phyloP scores from a whole-genome alignment of 495 filamentous ascomycete species.

The Podospora pseudopauciseta region DNA sequence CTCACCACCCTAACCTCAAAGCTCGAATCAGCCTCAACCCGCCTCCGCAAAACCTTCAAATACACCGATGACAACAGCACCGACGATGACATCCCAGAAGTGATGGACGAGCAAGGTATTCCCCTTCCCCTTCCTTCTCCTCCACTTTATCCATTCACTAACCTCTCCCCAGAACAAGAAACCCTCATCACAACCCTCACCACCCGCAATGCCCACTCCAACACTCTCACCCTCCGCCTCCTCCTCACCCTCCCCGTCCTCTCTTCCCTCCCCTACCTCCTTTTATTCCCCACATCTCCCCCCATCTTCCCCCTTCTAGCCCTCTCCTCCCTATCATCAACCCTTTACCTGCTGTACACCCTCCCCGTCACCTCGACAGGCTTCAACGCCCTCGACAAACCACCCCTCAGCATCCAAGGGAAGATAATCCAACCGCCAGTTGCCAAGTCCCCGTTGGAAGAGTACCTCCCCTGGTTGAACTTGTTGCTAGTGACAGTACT shows the following conservation, averaged over 20 bases:
- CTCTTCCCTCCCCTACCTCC: conserved; percentile 50
- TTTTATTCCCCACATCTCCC: conserved; percentile 54
- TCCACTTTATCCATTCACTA: neutral
- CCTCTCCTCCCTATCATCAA: conserved; percentile 57
- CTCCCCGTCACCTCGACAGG: conserved; percentile 42
- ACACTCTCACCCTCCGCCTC: conserved; percentile 53
- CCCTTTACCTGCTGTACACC: conserved; percentile 48
- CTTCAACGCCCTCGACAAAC: conserved; percentile 34
- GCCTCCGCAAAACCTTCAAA: conserved; percentile 59
- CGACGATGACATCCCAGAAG: conserved; percentile 41
- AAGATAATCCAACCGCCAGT: neutral
- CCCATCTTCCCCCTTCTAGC: conserved; percentile 49
- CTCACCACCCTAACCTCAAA: neutral
- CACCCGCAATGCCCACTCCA: conserved; percentile 53
- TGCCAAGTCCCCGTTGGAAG: conserved; percentile 35
- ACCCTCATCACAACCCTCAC: conserved; percentile 57
- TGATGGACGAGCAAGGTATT: conserved; percentile 63
- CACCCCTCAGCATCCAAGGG: neutral
- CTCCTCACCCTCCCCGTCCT: conserved; percentile 58
- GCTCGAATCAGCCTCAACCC: conserved; percentile 30
- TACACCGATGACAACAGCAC: conserved; percentile 55
- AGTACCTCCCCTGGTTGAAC: conserved; percentile 49
- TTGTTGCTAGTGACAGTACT: conserved; percentile 34
- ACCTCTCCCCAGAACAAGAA: conserved; percentile 59
- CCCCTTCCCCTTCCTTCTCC: neutral